Evolutionary conservation across 495 filamentous ascomycete genomes (phyloP), one percentile per base, ranked within the genome.

Genomic region (Pseudevernia furfuracea): DNA sequence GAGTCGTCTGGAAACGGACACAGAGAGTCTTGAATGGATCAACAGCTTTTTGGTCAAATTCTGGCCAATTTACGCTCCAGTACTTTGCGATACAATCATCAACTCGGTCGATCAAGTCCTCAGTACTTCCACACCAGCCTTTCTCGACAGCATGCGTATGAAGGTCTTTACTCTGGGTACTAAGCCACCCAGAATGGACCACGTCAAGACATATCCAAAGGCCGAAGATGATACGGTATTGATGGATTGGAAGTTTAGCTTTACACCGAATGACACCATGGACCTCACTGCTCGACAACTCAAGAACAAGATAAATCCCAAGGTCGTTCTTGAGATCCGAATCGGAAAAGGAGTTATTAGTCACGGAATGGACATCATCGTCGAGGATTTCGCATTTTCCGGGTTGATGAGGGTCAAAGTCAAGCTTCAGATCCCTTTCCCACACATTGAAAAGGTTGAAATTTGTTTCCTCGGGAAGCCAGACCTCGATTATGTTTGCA

Each of bases 221-320:
- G 89, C 90, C 17, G 90, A 96, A 55, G 91, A 96, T 56, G 93
- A 99, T 70, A 88, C 88, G 61, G 89, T 99, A 49, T 83, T 97
- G 61, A 99, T 97, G 95, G 94, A 99, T 72, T 99, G 94, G 94
- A 92, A 96, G 69, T 97, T 99, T 76, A 97, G 92, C 78, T 99
- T 99, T 75, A 97, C 89, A 0, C 94, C 94, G 12, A 97, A 93
- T 69, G 94, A 99, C 74, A 88, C 82, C 14, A 85, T 88, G 65
- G 94, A 99, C 76, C 81, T 99, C 81, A 99, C 94, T 8, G 79
- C 85, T 28, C 86, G 88, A 53, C 94, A 99, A 71, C 73, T 95
- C 68, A 94, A 91, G 77, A 89, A 93, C 75, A 97, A 95, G 77
- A 81, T 97, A 73, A 97, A 99, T 73, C 94, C 94, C 67, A 99